phyloP scores from a whole-genome alignment of 2,329 filamentous ascomycete genomes.

The Juglanconis sp. region DNA sequence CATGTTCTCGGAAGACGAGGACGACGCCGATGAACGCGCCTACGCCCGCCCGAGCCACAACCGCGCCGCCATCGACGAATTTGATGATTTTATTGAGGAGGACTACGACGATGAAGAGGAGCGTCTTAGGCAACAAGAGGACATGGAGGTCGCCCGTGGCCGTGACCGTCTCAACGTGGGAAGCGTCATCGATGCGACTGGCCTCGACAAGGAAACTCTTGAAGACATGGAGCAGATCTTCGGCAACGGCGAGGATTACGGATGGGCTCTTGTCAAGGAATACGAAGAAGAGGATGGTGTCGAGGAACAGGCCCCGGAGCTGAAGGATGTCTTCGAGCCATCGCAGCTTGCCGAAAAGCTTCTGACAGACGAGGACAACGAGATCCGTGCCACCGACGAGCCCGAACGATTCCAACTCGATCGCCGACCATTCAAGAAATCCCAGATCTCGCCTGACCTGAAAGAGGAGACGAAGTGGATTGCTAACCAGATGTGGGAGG shows the following conservation, averaged over 20 bases:
- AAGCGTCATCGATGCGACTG: constrained; percentile 72
- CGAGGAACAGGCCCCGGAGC: constrained; percentile 77
- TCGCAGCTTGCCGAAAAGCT: constrained; percentile 92
- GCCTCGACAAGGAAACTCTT: constrained; percentile 85
- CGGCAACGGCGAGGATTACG: constrained; percentile 91
- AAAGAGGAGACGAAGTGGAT: constrained; percentile 92
- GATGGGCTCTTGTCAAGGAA: constrained; percentile 88
- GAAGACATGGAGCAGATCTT: constrained; percentile 97
- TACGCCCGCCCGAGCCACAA: constrained; percentile 49
- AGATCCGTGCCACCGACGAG: constrained; percentile 82
- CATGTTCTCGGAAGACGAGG: constrained; percentile 95
- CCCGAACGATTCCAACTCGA: constrained; percentile 94
- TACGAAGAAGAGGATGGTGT: constrained; percentile 78
- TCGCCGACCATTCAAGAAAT: constrained; percentile 79
- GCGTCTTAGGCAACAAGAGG: constrained; percentile 71
- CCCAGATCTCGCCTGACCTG: constrained; percentile 68
- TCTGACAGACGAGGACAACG: constrained; percentile 91
- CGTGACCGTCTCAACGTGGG: constrained; percentile 57
- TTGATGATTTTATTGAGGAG: constrained; percentile 96
- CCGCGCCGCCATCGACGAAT: constrained; percentile 69
- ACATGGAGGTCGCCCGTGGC: constrained; percentile 83
- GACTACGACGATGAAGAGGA: constrained; percentile 87
- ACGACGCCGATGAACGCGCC: constrained; percentile 59
- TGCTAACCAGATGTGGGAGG: constrained; percentile 81
- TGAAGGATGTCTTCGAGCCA: constrained; percentile 98